A percentile compares a stretch with the other conserved stretches of the same genome.
These are phyloP conservation scores for Cladophialophora immunda DNA, from an alignment of 2,329 filamentous ascomycete species.

Conservation along the genomic window DNA sequence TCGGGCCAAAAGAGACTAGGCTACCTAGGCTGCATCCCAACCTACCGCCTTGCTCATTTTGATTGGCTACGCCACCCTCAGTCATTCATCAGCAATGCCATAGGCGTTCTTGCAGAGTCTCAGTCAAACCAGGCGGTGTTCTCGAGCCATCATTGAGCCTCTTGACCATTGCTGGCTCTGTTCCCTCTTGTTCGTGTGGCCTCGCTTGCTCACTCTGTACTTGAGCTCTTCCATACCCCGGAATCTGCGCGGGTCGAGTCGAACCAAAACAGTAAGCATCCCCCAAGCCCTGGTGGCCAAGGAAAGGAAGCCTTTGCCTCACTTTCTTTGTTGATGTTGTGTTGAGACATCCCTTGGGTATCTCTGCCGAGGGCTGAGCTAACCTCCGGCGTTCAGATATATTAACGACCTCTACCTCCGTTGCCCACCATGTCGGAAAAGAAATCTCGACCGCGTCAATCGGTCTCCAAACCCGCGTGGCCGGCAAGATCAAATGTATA, in stretches of 20 bases:
- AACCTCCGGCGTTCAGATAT: neutral
- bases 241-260: neutral
- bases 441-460: constrained; percentile 18
- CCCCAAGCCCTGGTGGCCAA: neutral
- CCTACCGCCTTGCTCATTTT: neutral
- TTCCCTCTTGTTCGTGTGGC: neutral
- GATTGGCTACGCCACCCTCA: constrained; percentile 6
- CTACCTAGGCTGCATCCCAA: neutral
- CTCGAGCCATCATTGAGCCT: neutral
- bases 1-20: neutral
- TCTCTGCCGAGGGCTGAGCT: neutral
- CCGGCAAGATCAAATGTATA: constrained; percentile 29
- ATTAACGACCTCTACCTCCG: neutral
- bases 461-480: constrained; percentile 8
- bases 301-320: constrained; percentile 8
- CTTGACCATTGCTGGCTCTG: neutral
- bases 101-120: neutral
- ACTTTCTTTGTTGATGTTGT: neutral
- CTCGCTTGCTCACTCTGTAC: neutral
- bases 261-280: neutral
- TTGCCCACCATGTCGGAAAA: constrained; percentile 18
- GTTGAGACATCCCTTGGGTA: neutral
- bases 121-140: neutral
- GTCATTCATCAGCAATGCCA: neutral
- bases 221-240: neutral